Evolutionary conservation across 352 stramenopile species (phyloP), one percentile per base, ranked within the genome.

Genomic region (Stramenopiles sp.): DNA sequence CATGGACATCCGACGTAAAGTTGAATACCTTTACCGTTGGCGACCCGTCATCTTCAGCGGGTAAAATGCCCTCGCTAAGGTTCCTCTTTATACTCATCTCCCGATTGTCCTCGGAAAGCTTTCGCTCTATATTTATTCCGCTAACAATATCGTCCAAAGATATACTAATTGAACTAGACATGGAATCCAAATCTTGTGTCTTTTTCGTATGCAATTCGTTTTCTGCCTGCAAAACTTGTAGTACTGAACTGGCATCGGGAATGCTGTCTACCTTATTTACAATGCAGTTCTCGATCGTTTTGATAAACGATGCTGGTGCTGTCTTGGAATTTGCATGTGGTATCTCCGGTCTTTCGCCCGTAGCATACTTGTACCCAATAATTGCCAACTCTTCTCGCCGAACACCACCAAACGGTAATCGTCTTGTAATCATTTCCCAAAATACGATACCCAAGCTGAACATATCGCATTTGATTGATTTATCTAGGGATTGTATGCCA

Each of bases 391-490:
- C 89, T 76, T 96, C 94, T 82, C 93, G 91, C 32, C 89, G 90
- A 90, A 95, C 93, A 71, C 89, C 90, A 75, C 94, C 90, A 82
- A 95, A 95, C 32, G 92, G 92, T 80, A 92, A 94, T 39, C 87
- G 85, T n/a, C 89, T 86, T 32, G 91, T 92, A 84, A 94, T 94
- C 75, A 96, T 95, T 83, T 97, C 92, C 91, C 91, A 96, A 1
- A 97, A 82, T 30, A 97, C 84, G 71, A 97, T 87, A 14, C 91
- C 92, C 85, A 95, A 96, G 84, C 94, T 95, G 85, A 93, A 97
- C 27, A 96, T 55, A 55, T 55, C 39, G 14, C 91, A 82, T 97
- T 92, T 33, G 97, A 91, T 0, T 86, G 87, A 82, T 94, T 95
- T 30, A 89, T 94, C 82, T 95, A 97, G 0, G 90, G 85, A 1